phyloP scores from a whole-genome alignment of 129 eudicot genomes.

The Lactuca sativa region DNA sequence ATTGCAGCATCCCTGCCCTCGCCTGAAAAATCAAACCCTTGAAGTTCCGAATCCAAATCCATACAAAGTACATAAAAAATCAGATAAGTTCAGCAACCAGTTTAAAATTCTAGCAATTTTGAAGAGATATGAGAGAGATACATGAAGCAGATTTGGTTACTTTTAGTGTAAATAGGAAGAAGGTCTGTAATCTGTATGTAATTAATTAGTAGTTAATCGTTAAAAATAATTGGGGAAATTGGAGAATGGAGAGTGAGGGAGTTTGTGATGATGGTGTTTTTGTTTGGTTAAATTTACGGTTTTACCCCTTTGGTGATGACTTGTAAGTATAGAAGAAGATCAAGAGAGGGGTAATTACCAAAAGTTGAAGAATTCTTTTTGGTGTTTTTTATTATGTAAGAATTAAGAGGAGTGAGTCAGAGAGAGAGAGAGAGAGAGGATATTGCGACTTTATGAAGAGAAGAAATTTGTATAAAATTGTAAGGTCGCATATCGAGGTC shows the following conservation, averaged over 20 bases:
- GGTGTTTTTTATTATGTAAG: constrained; percentile 30
- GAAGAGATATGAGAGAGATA: constrained; percentile 35
- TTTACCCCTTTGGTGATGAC: constrained; percentile 40
- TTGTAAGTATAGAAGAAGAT: constrained; percentile 49
- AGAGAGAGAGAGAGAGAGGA: not conserved
- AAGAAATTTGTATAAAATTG: constrained; percentile 52
- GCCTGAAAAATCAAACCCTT: constrained; percentile 53
- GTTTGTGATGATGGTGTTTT: constrained; percentile 21
- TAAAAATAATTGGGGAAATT: constrained; percentile 19
- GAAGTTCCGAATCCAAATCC: not conserved
- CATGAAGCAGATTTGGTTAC: constrained; percentile 14
- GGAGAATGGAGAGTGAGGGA: constrained; percentile 1
- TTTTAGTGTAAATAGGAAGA: constrained; percentile 28
- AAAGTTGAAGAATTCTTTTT: constrained; percentile 18
- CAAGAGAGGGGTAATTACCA: constrained; percentile 36
- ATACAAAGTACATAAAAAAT: constrained; percentile 32
- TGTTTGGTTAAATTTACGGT: constrained; percentile 16
- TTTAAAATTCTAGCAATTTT: constrained; percentile 40
- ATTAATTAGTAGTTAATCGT: constrained; percentile 31
- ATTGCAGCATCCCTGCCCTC: constrained; percentile 92
- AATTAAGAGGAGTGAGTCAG: constrained; percentile 4
- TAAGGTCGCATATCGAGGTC: constrained; percentile 30
- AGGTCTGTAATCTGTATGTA: constrained; percentile 23
- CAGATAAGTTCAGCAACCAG: constrained; percentile 24
- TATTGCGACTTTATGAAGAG: constrained; percentile 41